Percentiles rank a stretch among this genome's conserved stretches.
Evolutionary conservation across 2,329 filamentous ascomycete species (phyloP).

Genomic region (Colletotrichum sp.): DNA sequence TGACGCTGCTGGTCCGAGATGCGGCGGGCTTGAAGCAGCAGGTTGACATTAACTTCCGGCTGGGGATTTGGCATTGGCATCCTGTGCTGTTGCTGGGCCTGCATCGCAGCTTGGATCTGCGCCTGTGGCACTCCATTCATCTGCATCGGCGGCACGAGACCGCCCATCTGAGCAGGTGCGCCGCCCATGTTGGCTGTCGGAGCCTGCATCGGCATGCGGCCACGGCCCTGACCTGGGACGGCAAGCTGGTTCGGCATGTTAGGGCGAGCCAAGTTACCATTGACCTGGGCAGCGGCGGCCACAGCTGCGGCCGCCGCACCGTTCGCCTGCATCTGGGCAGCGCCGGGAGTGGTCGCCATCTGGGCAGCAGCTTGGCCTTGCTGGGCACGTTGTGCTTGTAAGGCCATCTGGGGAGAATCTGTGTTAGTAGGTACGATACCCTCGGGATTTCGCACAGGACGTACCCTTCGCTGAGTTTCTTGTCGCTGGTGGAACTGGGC

Average conservation of each 20-base stretch:
- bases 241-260: constrained; percentile 51
- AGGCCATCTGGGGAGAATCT: constrained; percentile 36
- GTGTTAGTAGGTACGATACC: neutral
- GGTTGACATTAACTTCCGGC: constrained; percentile 58
- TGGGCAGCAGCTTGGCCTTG: constrained; percentile 45
- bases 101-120: constrained; percentile 66
- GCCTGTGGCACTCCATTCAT: constrained; percentile 73
- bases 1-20: constrained; percentile 70
- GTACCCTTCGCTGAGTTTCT: constrained; percentile 62
- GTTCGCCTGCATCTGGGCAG: constrained; percentile 30
- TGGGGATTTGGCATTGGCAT: constrained; percentile 58
- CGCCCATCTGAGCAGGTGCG: constrained; percentile 55
- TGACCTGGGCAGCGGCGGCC: constrained; percentile 17
- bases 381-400: constrained; percentile 54
- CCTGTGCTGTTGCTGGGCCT: constrained; percentile 56
- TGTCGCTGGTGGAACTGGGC: constrained; percentile 63
- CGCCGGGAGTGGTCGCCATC: constrained; percentile 44
- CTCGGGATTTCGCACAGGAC: constrained; percentile 28
- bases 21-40: constrained; percentile 69
- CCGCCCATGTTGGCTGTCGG: constrained; percentile 56
- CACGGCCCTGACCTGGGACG: constrained; percentile 50
- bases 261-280: constrained; percentile 39
- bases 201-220: constrained; percentile 60
- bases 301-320: constrained; percentile 18
- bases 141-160: constrained; percentile 58